Base-by-base conservation (phyloP, 768 basidiomycete species). In the Pleurotus cornucopiae region DNA sequence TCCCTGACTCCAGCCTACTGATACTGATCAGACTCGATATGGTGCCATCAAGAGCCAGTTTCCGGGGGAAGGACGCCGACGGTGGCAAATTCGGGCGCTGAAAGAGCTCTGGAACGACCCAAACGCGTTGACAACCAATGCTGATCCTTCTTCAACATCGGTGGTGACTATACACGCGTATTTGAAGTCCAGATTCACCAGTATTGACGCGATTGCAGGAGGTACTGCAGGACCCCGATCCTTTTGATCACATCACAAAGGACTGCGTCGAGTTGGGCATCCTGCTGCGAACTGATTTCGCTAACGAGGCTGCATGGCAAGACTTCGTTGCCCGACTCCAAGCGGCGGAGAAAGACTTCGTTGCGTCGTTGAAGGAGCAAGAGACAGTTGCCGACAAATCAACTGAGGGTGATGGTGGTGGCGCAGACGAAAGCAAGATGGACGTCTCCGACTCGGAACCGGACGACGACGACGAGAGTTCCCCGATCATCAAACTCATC, bases 261-360 rank as follows among this genome's bases (percentile, higher is more conserved):
- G 75, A 81, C 20, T 76, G 71, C 5, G 74, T 74, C 1, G 80
- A 81, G 56, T 62, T 83, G 41, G 88, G 88, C 12, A 62, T 91
- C 57, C 64, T 91, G 46, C 64, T 91, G n/a, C 83, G 90, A 39
- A 86, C 89, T 7, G 88, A 91, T 62, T 91, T 78, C 65, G 76
- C 82, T 6, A 69, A 88, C 64, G 86, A 90, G 34, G 71, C 73
- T 5, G 81, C 88, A 1, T 91, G 89, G 89, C 63, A 71, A 11
- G 58, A 67, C 0, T 89, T 91, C 67, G 69, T 66, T 55, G 60
- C 64, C 4, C 74, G 74, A 56, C 70, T 92, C 9, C 73, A 74
- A 47, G 75, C 73, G 5, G 77, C 77, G 9, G 88, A 90, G 62
- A 76, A 74, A 55, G 88, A 89, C 23, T 73, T 87, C 14, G 57